Base-by-base conservation (phyloP, 2,329 filamentous ascomycete genomes). In the Penicillium nordicum region DNA sequence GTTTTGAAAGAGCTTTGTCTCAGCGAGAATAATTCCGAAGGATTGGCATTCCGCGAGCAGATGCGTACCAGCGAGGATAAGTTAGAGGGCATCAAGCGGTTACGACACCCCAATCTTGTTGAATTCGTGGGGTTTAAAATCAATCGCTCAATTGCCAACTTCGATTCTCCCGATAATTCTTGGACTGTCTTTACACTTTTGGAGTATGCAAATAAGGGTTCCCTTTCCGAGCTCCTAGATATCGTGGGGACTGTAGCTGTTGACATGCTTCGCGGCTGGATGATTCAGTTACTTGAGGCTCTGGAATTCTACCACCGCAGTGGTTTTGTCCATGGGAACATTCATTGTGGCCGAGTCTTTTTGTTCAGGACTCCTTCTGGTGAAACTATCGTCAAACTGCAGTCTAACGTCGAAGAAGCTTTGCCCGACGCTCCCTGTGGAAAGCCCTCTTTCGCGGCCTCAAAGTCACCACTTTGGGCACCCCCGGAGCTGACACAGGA, bases 211-310 rank as follows among this genome's bases (percentile, higher is more conserved):
- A 88, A 91, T 50, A 92, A 90, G 71, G 92, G 91, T 0, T 90
- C 92, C 0, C 77, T 99, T 14, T 84, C 88, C 29, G 91, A 96
- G 65, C 80, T 95, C 21, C 80, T 99, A 30, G 88, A 93, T 55
- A 83, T 93, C 58, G 85, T 91, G 41, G 90, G 89, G 5, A 83
- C 83, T 30, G 78, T 97, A 49, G 84, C 88, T 41, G 83, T 89
- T 50, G 84, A 84, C 61, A 92, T 88, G 69, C 87, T 92, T 43
- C 88, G 92, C 51, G 87, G 90, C 25, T 97, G 92, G 88, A 94
- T 91, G n/a, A 86, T 92, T 57, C 91, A 96, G 67, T 80, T 99
- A 18, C 82, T 99, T 27, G 91, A 97, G 75, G 94, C 88, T 0
- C 78, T 99, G 29, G 89, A 91, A 57, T 96, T 88, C 70, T 84